Evolutionary conservation across 1,139 yeast species (phyloP).

Genomic region (Hyphopichia wangnamkhiaoensis): DNA sequence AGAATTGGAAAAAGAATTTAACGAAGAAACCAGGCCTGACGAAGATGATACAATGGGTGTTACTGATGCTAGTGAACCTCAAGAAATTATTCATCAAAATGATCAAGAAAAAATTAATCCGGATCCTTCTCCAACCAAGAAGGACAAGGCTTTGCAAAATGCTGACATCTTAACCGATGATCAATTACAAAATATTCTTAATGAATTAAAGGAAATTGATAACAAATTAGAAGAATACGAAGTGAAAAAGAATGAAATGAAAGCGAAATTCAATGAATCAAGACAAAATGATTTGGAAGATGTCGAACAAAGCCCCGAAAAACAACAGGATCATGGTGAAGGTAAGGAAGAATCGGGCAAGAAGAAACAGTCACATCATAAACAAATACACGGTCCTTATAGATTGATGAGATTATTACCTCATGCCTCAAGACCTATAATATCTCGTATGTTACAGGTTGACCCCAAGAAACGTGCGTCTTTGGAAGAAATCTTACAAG

Average conservation of each 20-base stretch:
- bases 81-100: conserved; percentile 3
- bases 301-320: conserved; percentile 4
- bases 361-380: conserved; percentile 35
- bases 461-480: conserved; percentile 71
- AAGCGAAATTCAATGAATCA: conserved; percentile 28
- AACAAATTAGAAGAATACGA: conserved; percentile 41
- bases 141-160: conserved; percentile 11
- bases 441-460: conserved; percentile 70
- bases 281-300: conserved; percentile 9
- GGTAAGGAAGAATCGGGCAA: conserved; percentile 17
- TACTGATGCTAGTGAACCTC: conserved; percentile 4
- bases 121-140: conserved; percentile 8
- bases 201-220: conserved; percentile 40
- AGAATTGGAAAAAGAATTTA: conserved; percentile 7
- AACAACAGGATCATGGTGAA: conserved; percentile 9
- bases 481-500: conserved; percentile 63
- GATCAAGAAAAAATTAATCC: not conserved
- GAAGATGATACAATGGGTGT: conserved; percentile 6
- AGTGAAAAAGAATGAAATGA: conserved; percentile 35
- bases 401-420: conserved; percentile 85
- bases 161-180: conserved; percentile 29
- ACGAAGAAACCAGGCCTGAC: conserved; percentile 1
- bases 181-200: conserved; percentile 32
- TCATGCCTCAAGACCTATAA: conserved; percentile 76
- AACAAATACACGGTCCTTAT: conserved; percentile 77